A percentile compares a stretch with the other conserved stretches of the same genome.
Evolutionary conservation across 2,329 filamentous ascomycete genomes (phyloP).

Genomic region (Diaporthe aspalathi): DNA sequence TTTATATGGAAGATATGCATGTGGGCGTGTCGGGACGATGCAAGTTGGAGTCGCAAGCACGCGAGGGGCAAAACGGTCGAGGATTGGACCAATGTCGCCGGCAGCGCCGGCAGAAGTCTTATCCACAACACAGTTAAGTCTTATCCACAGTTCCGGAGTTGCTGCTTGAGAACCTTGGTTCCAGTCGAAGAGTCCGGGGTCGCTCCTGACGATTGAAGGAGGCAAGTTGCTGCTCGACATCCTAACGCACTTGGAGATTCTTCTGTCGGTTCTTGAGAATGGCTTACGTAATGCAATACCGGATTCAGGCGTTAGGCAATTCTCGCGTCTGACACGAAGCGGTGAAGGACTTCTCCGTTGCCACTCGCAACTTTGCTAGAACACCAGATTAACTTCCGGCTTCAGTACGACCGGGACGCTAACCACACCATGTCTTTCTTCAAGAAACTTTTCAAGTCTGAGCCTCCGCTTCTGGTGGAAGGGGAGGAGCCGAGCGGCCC

Average conservation of each 20-base stretch:
- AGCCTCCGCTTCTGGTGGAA: slow-evolving; percentile 5
- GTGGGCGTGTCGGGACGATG: background rate
- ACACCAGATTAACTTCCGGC: background rate
- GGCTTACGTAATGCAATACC: background rate
- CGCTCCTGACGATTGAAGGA: background rate
- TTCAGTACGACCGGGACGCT: background rate
- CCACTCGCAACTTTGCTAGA: background rate
- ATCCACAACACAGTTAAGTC: background rate
- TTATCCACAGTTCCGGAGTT: background rate
- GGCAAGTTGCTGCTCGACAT: background rate
- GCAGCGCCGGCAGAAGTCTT: background rate
- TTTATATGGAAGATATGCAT: background rate
- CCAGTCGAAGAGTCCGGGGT: background rate
- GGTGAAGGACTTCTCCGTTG: slow-evolving; percentile 1
- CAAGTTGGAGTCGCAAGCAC: slow-evolving; percentile 12
- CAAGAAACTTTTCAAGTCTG: slow-evolving; percentile 12
- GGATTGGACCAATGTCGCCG: background rate
- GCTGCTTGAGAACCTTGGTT: background rate
- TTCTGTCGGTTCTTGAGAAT: background rate
- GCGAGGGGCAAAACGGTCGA: background rate
- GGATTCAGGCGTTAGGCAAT: no score
- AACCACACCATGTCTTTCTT: slow-evolving; percentile 14
- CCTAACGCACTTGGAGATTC: background rate
- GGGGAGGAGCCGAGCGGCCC: background rate
- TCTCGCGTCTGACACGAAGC: background rate